phyloP scores from a whole-genome alignment of 2,329 filamentous ascomycete species.

The Ophiostoma sp. region DNA sequence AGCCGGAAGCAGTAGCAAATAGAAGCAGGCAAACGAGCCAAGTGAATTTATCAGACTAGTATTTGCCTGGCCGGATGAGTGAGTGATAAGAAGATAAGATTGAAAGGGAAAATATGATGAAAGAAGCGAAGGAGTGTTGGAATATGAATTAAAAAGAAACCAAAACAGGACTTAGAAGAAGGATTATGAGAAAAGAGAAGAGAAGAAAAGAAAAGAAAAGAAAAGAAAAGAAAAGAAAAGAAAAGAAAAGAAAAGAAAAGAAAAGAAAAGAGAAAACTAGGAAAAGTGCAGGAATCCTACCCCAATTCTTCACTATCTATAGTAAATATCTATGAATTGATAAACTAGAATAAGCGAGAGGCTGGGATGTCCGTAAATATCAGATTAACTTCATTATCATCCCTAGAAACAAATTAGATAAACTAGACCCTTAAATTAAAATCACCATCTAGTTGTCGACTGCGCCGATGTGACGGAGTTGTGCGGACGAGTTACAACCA shows the following conservation, averaged over 20 bases:
- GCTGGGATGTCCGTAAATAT: not conserved
- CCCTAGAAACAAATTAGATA: too few relatives aligned
- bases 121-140: too few relatives aligned
- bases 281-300: too few relatives aligned
- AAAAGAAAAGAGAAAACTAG: not conserved
- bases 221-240: not conserved
- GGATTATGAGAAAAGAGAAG: too few relatives aligned
- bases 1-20: constrained; percentile 26
- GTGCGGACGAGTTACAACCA: constrained; percentile 11
- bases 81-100: not conserved
- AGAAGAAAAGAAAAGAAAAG: not conserved
- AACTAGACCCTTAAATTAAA: too few relatives aligned
- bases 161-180: not conserved
- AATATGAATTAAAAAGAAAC: not conserved
- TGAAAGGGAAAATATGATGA: not conserved
- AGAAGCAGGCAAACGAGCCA: not conserved
- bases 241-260: not conserved
- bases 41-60: not conserved
- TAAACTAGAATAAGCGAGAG: not conserved
- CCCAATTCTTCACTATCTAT: too few relatives aligned
- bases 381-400: not conserved
- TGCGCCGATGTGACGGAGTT: not conserved
- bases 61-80: not conserved
- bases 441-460: too few relatives aligned
- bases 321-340: too few relatives aligned